Evolutionary conservation across 164 flowering plant species (phyloP), one percentile per base, ranked within the genome.

Genomic region (Hamamelis virginiana): DNA sequence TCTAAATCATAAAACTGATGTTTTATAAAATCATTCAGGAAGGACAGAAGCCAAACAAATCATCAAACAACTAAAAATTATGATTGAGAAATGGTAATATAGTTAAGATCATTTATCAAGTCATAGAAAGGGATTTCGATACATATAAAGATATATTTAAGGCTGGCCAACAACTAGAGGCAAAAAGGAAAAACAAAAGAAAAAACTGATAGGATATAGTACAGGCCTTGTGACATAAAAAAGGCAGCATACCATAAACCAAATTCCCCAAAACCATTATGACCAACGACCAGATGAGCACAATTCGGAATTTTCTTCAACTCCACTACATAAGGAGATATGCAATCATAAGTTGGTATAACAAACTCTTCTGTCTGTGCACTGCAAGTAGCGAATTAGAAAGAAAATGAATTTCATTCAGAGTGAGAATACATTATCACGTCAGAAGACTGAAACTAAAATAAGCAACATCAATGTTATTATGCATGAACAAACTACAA

Each of bases 191-290:
- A n/a, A n/a, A n/a, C n/a, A n/a, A n/a, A n/a, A n/a, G n/a, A n/a
- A n/a, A n/a, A n/a, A n/a, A n/a, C n/a, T n/a, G n/a, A n/a, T n/a
- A n/a, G n/a, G n/a, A n/a, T n/a, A 44, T 38, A 27, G 15, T 26
- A 12, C 26, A 47, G n/a, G 28, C 15, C 14, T 72, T 64, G 38
- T 18, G 16, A 67, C 43, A 33, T 22, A 14, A 11, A 59, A 65
- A 50, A 28, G 9, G 46, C 27, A 57, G 74, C 84, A 53, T 90
- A 92, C 99, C 99, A 95, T 59, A 95, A 50, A 72, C 78, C 75
- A 60, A 95, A 91, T 74, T 84, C 85, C 71, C 97, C 99, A 69
- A 79, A 71, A 59, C 92, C 88, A 80, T 91, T 87, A 74, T 89
- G 92, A 55, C 97, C 97, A 59, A 92, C 62, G 62, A 95, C 73